Evolutionary conservation across 2,329 filamentous ascomycete species (phyloP), one percentile per base, ranked within the genome.

Genomic region (Neofusicoccum umdonicola): DNA sequence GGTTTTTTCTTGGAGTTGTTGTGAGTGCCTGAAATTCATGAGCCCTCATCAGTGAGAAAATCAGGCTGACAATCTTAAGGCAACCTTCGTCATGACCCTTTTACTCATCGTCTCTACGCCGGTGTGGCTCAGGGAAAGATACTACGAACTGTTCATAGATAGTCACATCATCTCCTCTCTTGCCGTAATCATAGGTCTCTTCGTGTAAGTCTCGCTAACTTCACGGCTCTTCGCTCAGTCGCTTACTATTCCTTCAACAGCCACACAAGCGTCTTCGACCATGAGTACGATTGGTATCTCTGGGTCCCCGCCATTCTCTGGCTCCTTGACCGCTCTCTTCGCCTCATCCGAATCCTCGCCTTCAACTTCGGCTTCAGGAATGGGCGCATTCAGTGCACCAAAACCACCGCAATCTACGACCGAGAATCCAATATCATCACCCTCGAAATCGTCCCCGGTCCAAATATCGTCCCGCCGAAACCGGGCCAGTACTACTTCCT

Each of bases 401-500:
- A 68, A 19, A 78, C 80, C 17, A 72, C 67, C 1, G 80, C 79
- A 7, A 78, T 71, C 3, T 85, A 84, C 67, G 74, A 82, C 63
- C 67, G 76, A 44, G 69, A 71, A 6, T 77, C 79, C 4, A 79
- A 84, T 62, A 72, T 85, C 22, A 74, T 85, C 52, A 77, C 78
- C 7, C 67, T 85, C 22, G 79, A 83, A 44, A 72, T 84, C 0
- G 73, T 74, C 0, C 77, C 76, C 1, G 75, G 72, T 0, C 75
- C 77, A 1, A 69, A 64, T 9, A 67, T 71, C 0, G 66, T 80
- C 5, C 69, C 69, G 8, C 76, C 80, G 1, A 71, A 71, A 1
- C 79, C 82, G 3, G 83, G 83, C 11, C 76, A 79, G 7, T 83
- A 83, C 68, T 85, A 83, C 68, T 84, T 81, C 65, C 71, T 85